Base-by-base conservation (phyloP, 2,329 filamentous ascomycete genomes). In the Cladophialophora yegresii region DNA sequence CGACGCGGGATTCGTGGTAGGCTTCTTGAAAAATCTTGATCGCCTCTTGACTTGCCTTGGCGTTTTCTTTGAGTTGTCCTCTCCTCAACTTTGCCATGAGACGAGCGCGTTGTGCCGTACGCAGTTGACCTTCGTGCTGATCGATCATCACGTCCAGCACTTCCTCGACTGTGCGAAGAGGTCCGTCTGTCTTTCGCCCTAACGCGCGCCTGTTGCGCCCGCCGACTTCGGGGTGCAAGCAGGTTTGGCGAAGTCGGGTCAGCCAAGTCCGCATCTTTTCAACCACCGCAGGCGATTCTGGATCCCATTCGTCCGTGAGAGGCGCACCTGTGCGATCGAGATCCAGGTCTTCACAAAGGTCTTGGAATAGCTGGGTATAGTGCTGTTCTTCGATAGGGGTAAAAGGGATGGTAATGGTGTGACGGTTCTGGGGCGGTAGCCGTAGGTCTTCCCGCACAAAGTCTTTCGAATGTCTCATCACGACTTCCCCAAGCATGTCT, bases 61-160 rank as follows among this genome's bases (percentile, higher is more conserved):
- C 87, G 71, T 92, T 92, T 65, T 93, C 92, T 45, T 90, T 81
- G 3, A 97, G 78, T 70, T 97, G 93, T 0, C 91, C 93, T 61
- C 86, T 83, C 16, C 83, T 84, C 51, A 96, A 79, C 66, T 85
- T 86, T 36, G 82, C 82, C 2, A 85, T 74, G 6, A 96, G 80
- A 54, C 89, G 81, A 1, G 82, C 79, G 58, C 92, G 85, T 72
- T 95, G 88, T 63, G 93, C 88, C 0, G 83, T 77, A 58, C 88
- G 85, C 62, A 93, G 84, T 0, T 78, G 74, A 5, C 80, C 80
- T 63, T 93, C 90, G 50, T 89, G 92, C 72, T 93, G 88, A 61
- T 96, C 92, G 63, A 97, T 89, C 93, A 99, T 97, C 4, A 89
- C 87, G 68, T 92, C 88, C 10, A 99, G 80, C 0, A 98, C 93